Evolutionary conservation across 2,329 filamentous ascomycete species (phyloP).

Genomic region (Calonectria naviculata): DNA sequence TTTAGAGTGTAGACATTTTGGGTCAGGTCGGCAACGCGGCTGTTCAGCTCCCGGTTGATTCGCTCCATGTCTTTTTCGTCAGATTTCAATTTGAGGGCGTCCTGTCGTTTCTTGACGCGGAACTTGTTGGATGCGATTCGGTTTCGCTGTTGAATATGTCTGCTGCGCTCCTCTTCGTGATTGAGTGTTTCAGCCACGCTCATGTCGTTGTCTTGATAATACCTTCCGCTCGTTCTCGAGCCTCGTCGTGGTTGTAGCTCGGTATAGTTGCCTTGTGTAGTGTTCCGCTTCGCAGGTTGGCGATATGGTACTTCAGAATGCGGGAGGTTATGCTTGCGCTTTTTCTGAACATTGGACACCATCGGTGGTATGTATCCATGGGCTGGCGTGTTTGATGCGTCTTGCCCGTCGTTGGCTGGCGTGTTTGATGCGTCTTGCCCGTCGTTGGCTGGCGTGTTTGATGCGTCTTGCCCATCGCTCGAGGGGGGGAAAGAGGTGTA

Average conservation of each 20-base stretch:
- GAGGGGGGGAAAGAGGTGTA: not conserved
- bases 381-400: not conserved
- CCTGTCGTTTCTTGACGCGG: constrained; percentile 33
- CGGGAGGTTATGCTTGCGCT: not conserved
- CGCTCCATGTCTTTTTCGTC: constrained; percentile 32
- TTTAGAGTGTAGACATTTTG: constrained; percentile 35
- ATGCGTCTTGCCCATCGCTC: not conserved
- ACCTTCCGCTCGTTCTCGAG: not conserved
- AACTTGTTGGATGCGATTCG: constrained; percentile 41
- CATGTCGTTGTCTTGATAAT: not conserved
- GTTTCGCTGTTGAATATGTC: constrained; percentile 28
- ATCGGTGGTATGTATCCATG: not conserved
- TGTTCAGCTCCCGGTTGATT: constrained; percentile 21
- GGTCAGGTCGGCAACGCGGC: constrained; percentile 26
- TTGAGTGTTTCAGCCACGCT: not conserved
- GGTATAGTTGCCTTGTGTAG: not conserved
- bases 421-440: too few species aligned
- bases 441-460: not conserved
- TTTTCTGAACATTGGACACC: not conserved
- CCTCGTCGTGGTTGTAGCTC: not conserved
- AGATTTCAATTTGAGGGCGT: constrained; percentile 23
- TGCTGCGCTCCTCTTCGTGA: not conserved
- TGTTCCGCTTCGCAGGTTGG: not conserved
- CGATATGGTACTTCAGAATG: not conserved
- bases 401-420: not conserved